Base-by-base conservation (phyloP, 1,284 basidiomycete genomes). In the Apiotrichum porosum region DNA sequence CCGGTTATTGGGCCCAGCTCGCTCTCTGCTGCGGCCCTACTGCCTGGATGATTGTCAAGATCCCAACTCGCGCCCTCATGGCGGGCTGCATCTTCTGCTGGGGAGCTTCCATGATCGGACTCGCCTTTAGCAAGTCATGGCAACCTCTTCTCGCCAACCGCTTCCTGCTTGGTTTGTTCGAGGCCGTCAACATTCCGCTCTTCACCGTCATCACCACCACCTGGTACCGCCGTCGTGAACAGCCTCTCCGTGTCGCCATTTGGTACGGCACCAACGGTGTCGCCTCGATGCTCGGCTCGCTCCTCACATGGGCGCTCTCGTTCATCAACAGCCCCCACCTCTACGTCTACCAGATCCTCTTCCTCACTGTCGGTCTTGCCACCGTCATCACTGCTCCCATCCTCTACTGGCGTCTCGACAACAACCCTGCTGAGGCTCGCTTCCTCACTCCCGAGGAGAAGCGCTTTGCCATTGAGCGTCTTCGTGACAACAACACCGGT, bases 211-310 rank as follows among this genome's bases (percentile, higher is more conserved):
- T 75, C 42, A 73, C 71, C 17, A 57, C 65, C 9, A 67, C 68
- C 17, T 75, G 72, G 72, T 74, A 73, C 58, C 57, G 72, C 36
- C 63, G 73, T 38, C 63, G 63, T 18, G 72, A 74, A 60, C 66
- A 70, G 57, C 64, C 65, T 1, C 44, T 66, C 31, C 64, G 66
- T 39, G 54, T 69, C 26, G 61, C 60, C 24, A 46, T 58, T 6
- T 69, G 69, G 69, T 57, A 57, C 49, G 44, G 55, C 37, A 55
- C 48, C 9, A 57, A 57, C 49, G 51, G 55, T 13, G 23, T 52
- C 26, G 47, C 44, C 17, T 47, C 44, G 31, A 62, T 63, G 38
- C 52, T 68, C 23, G 64, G 66, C 19, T 59, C 57, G 23, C 54
- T 64, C 26, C 56, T 63, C 46, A 55, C 63, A 6, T 65, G 46